Percentiles rank a stretch among this genome's conserved stretches.
Evolutionary conservation across 2,329 filamentous ascomycete genomes (phyloP).

Genomic region (Mollisiaceae sp.): DNA sequence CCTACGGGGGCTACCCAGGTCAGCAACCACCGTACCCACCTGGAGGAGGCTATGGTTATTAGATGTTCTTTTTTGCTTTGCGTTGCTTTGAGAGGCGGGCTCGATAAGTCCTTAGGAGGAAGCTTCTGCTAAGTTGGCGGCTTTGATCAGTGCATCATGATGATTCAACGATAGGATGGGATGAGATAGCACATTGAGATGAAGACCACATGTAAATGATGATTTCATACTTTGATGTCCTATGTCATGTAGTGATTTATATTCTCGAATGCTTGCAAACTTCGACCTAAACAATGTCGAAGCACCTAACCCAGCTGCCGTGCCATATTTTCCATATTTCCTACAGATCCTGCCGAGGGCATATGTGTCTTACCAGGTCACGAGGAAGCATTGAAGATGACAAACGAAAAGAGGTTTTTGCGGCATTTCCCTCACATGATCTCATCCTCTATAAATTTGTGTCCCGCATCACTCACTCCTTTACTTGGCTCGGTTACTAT

Average conservation of each 20-base stretch:
- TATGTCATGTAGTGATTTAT: not conserved
- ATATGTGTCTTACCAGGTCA: too few relatives aligned
- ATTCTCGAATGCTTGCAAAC: not conserved
- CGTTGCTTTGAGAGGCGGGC: not conserved
- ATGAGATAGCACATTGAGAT: not conserved
- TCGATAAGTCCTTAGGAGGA: not conserved
- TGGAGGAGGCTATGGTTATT: slow-evolving; percentile 12
- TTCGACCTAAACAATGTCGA: too few relatives aligned
- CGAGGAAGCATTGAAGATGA: too few relatives aligned
- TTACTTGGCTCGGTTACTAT: not conserved
- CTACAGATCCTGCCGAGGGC: too few relatives aligned
- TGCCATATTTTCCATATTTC: too few relatives aligned
- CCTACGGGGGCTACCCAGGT: slow-evolving; percentile 13
- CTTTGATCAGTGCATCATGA: not conserved
- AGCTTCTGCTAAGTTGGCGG: not conserved
- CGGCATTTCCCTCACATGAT: too few relatives aligned
- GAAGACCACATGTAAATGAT: not conserved
- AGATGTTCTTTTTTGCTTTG: not conserved
- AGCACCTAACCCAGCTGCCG: too few relatives aligned
- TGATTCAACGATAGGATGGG: not conserved
- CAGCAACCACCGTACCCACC: slow-evolving; percentile 13
- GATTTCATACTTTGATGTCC: not conserved
- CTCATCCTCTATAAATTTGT: not conserved
- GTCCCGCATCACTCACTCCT: not conserved
- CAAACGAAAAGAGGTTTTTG: too few relatives aligned